Evolutionary conservation across 495 filamentous ascomycete species (phyloP).

Genomic region (Penicillium dipodomyicola): DNA sequence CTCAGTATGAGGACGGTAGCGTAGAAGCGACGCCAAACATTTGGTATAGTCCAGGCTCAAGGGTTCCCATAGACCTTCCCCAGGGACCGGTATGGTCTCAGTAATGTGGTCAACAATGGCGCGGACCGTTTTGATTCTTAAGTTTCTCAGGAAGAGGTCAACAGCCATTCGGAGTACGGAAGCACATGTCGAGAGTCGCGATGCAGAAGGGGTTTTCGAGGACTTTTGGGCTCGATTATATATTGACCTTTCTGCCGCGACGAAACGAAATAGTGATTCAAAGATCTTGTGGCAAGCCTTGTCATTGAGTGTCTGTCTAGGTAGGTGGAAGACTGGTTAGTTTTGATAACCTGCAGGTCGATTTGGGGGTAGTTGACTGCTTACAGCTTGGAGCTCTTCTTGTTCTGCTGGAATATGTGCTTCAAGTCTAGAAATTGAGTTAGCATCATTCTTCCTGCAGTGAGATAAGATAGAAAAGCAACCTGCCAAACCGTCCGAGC

Average conservation of each 20-base stretch:
- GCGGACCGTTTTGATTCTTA: slow-evolving; percentile 73
- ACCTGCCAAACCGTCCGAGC: slow-evolving; percentile 54
- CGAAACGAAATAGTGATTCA: slow-evolving; percentile 72
- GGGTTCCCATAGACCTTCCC: slow-evolving; percentile 64
- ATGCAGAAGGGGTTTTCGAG: slow-evolving; percentile 43
- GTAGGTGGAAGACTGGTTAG: slow-evolving; percentile 18
- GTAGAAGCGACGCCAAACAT: slow-evolving; percentile 65
- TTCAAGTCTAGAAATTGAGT: slow-evolving; percentile 50
- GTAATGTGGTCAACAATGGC: slow-evolving; percentile 78
- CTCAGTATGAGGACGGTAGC: slow-evolving; percentile 72
- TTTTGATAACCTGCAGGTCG: background rate
- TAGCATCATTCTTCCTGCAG: background rate
- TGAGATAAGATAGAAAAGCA: slow-evolving; percentile 2
- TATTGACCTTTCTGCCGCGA: slow-evolving; percentile 61
- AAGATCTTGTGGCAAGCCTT: slow-evolving; percentile 77
- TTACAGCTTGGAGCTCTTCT: slow-evolving; percentile 56
- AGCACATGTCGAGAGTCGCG: slow-evolving; percentile 68
- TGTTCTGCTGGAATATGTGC: slow-evolving; percentile 60
- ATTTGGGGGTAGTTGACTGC: slow-evolving; percentile 14
- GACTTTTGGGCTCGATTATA: slow-evolving; percentile 57
- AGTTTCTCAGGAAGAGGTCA: slow-evolving; percentile 60
- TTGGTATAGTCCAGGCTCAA: slow-evolving; percentile 76
- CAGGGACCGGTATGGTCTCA: slow-evolving; percentile 62
- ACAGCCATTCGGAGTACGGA: slow-evolving; percentile 68
- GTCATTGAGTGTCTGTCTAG: slow-evolving; percentile 59